Evolutionary conservation across 2,329 filamentous ascomycete species (phyloP).

Genomic region (Berkeleyomyces rouxiae): DNA sequence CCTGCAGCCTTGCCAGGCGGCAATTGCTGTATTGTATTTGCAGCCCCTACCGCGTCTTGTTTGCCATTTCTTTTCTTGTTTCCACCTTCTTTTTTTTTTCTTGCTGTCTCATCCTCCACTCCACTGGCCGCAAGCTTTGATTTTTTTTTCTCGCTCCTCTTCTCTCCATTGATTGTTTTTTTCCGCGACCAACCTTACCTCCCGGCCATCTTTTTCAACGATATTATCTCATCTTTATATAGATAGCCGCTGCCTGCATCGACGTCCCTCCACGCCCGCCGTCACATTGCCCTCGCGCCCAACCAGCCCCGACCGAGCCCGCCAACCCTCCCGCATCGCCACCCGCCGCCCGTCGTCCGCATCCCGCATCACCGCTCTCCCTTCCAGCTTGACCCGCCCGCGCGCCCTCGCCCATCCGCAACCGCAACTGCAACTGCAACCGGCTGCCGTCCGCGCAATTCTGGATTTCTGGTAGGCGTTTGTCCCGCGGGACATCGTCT

Average conservation of each 20-base stretch:
- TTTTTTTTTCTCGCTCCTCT: conserved; percentile 1
- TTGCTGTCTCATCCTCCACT: not conserved
- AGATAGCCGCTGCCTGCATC: not conserved
- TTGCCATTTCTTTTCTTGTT: not conserved
- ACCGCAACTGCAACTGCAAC: not conserved
- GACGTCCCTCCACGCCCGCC: not conserved
- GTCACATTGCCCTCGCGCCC: not conserved
- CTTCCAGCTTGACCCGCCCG: too few species aligned
- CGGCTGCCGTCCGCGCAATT: not conserved
- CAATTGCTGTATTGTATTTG: not conserved
- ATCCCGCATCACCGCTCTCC: too few species aligned
- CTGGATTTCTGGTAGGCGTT: conserved; percentile 1
- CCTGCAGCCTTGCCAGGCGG: not conserved
- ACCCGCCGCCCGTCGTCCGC: not conserved
- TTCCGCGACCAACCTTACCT: not conserved
- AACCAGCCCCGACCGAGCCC: not conserved
- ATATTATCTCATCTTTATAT: conserved; percentile 1
- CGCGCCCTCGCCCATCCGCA: too few species aligned
- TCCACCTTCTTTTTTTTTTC: not conserved
- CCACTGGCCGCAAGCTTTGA: conserved; percentile 4
- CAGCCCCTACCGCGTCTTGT: not conserved
- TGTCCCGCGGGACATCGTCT: conserved; percentile 11
- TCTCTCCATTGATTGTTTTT: conserved; percentile 1
- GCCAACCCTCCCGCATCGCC: not conserved
- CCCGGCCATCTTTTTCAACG: conserved; percentile 1